These are phyloP conservation scores for Harringtonia lauricola DNA, from an alignment of 2,329 filamentous ascomycete genomes.

Conservation along the genomic window DNA sequence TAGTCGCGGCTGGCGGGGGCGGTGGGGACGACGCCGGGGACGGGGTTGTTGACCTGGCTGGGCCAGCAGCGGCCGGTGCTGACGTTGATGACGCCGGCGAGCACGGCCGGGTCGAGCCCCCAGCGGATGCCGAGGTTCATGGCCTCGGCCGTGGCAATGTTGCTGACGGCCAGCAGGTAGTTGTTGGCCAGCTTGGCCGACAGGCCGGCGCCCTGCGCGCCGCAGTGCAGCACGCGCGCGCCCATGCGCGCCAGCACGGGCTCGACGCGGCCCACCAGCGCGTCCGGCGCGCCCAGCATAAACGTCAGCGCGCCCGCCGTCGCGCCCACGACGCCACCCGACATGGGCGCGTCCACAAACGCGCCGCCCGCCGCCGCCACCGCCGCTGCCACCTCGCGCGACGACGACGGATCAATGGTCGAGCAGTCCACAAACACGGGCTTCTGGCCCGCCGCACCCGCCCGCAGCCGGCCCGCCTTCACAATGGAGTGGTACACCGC, in stretches of 20 bases:
- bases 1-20: conserved; percentile 71
- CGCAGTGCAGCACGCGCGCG: conserved; percentile 74
- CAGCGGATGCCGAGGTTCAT: conserved; percentile 54
- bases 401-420: conserved; percentile 87
- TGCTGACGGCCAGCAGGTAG: conserved; percentile 88
- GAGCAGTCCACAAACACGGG: conserved; percentile 85
- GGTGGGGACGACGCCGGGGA: conserved; percentile 68
- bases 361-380: conserved; percentile 44
- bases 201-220: conserved; percentile 72
- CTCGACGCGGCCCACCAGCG: conserved; percentile 53
- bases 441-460: conserved; percentile 41
- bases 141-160: conserved; percentile 59
- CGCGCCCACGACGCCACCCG: conserved; percentile 87
- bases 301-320: conserved; percentile 82
- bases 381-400: conserved; percentile 61
- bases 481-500: conserved; percentile 72
- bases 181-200: conserved; percentile 96
- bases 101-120: conserved; percentile 49
- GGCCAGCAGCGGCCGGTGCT: conserved; percentile 96
- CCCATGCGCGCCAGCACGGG: conserved; percentile 74
- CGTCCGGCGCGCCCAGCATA: conserved; percentile 69
- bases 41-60: conserved; percentile 90
- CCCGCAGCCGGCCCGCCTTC: conserved; percentile 34
- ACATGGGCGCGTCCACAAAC: conserved; percentile 95
- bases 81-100: conserved; percentile 82